Evolutionary conservation across 1,139 yeast species (phyloP), one percentile per base, ranked within the genome.

Genomic region (Taphrina pruni): DNA sequence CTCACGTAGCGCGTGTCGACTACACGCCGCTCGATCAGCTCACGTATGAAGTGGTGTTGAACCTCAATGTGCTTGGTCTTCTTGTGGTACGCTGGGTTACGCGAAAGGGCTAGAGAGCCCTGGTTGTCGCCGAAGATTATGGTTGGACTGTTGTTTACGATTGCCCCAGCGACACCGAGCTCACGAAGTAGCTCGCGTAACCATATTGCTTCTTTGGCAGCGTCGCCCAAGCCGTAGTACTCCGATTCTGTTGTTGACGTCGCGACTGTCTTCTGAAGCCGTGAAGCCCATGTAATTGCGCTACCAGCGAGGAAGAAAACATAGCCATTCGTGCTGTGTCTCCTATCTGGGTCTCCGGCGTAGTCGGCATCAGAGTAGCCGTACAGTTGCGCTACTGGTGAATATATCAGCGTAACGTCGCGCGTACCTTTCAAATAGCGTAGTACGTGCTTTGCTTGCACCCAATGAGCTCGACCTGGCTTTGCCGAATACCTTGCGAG

Each of bases 1-100:
- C 17, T 20, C 11, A 51, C 56, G 21, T 21, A 21, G 32, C 36
- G 36, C 11, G 11, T 17, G 38, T 20, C 35, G 6, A 51, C 36
- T 6, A 8, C 36, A 6, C 20, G 7, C 7, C 9, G 7, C 9
- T 6, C 46, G 12, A 56, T 36, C 14, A 38, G 43, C 20, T 57
- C 52, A 1, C 74, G 51, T 21, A 70, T 38, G 54, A 66, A 65
- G 52, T 73, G 75, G 54, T 64, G 62, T 32, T 43, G 54, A 2
- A 72, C 51, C 51, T 70, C 73, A 11, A 72, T 72, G 50, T 71
- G 73, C 52, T 72, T 73, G 50, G 75, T 72, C 26, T 71, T 26
- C 17, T 50, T 26, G 58, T 72, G 72, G 41, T 41, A 55, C 17
- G 65, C 64, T 1, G 73, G 71, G 21, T 74, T 73, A n/a, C 51